These are phyloP conservation scores for Kandelia obovata DNA, from an alignment of 345 rosid species.

Conservation along the genomic window DNA sequence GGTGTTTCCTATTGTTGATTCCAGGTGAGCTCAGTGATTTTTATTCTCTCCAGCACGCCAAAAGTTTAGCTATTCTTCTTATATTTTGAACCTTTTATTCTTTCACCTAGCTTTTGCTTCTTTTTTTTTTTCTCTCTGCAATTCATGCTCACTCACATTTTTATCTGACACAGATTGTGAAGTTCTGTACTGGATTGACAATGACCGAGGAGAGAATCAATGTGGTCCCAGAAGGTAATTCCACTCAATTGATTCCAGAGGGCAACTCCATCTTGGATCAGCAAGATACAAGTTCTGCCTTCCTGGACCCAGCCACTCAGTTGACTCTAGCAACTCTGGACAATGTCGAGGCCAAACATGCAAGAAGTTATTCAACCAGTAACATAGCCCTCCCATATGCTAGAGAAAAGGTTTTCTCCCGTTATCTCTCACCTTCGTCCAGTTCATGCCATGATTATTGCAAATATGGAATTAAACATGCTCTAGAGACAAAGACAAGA, in stretches of 20 bases:
- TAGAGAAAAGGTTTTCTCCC: conserved; percentile 24
- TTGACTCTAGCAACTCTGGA: conserved; percentile 8
- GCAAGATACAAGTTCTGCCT: conserved; percentile 3
- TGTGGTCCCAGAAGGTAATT: conserved; percentile 3
- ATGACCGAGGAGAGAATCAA: conserved; percentile 33
- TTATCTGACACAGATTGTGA: conserved; percentile 17
- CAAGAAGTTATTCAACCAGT: conserved; percentile 50
- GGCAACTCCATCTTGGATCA: neutral
- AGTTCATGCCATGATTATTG: conserved; percentile 30
- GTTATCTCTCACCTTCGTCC: conserved; percentile 22
- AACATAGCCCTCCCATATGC: conserved; percentile 26
- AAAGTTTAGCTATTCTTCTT: neutral
- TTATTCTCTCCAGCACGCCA: neutral
- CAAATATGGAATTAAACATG: conserved; percentile 19
- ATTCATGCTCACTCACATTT: neutral
- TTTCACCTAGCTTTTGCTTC: neutral
- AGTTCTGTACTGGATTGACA: conserved; percentile 6
- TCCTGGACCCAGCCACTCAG: neutral
- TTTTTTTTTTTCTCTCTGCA: neutral
- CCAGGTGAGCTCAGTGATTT: conserved; percentile 6
- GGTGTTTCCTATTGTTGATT: neutral
- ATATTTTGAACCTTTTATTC: neutral
- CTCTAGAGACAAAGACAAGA: neutral
- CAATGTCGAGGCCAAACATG: conserved; percentile 19
- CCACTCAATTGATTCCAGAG: conserved; percentile 1